A percentile compares a stretch with the other conserved stretches of the same genome.
Conservation (phyloP, 1,284 basidiomycete genomes). For the Sparassis latifolia region DNA sequence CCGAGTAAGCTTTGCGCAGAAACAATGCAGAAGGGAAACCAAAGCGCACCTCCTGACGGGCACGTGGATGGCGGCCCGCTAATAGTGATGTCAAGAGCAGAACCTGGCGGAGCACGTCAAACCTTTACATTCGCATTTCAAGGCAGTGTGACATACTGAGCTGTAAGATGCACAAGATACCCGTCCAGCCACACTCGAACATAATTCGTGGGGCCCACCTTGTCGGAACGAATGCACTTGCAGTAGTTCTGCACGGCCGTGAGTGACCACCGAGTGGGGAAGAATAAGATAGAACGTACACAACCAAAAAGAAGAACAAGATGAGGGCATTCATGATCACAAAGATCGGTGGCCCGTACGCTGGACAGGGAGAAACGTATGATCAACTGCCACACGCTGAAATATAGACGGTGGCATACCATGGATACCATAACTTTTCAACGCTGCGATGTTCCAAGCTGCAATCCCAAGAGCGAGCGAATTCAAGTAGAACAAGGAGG, state of each 20-base stretch:
- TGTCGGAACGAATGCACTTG: not conserved
- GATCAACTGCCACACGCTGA: not conserved
- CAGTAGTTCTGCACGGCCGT: not conserved
- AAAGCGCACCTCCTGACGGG: constrained; percentile 28
- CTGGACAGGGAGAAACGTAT: constrained; percentile 23
- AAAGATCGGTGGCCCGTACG: constrained; percentile 42
- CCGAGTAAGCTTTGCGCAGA: not conserved
- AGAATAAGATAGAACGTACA: constrained; percentile 34
- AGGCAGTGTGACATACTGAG: constrained; percentile 7
- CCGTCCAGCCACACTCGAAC: constrained; percentile 3
- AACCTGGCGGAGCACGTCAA: constrained; percentile 25
- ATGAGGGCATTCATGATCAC: constrained; percentile 44
- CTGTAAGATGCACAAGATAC: not conserved
- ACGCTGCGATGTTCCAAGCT: constrained; percentile 46
- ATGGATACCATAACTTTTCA: constrained; percentile 27
- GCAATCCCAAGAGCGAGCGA: constrained; percentile 48
- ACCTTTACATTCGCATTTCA: not conserved
- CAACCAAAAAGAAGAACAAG: constrained; percentile 34
- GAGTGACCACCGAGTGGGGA: not conserved
- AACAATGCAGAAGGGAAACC: not conserved
- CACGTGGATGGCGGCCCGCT: constrained; percentile 34
- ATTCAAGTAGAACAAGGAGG: constrained; percentile 45
- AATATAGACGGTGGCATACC: constrained; percentile 21
- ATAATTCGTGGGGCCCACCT: constrained; percentile 4
- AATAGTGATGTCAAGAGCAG: constrained; percentile 39